Evolutionary conservation across 306 rosid species (phyloP).

Genomic region (Aeschynomene evenia): DNA sequence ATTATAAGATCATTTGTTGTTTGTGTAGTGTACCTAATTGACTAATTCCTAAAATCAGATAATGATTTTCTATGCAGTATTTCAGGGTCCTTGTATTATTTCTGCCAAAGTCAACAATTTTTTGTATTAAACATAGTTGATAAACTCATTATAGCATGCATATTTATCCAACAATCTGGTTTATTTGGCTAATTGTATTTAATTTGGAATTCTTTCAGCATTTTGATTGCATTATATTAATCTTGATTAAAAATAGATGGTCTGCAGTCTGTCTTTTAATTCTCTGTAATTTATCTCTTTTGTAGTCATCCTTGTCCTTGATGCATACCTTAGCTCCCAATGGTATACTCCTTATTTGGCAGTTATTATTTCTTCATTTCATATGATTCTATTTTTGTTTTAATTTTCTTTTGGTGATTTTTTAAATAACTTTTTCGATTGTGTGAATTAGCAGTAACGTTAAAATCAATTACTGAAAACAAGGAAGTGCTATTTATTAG

Average conservation of each 20-base stretch:
- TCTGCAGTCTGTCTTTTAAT: neutral
- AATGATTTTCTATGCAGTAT: neutral
- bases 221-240: constrained; percentile 5
- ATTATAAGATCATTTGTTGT: neutral
- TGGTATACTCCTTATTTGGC: constrained; percentile 1
- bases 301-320: neutral
- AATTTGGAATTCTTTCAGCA: neutral
- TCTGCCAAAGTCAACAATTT: neutral
- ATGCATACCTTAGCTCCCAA: neutral
- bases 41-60: neutral
- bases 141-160: neutral
- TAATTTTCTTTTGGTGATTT: neutral
- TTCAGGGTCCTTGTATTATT: neutral
- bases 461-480: neutral
- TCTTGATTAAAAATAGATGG: neutral
- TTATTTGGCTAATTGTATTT: neutral
- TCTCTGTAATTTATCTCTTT: neutral
- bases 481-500: neutral
- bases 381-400: neutral
- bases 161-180: neutral
- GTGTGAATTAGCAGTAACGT: neutral
- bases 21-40: neutral
- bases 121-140: neutral
- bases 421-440: neutral
- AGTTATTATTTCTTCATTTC: neutral